Percentiles rank a stretch among this genome's conserved stretches.
phyloP scores from a whole-genome alignment of 768 basidiomycete species.

The Tulasnella sp. region DNA sequence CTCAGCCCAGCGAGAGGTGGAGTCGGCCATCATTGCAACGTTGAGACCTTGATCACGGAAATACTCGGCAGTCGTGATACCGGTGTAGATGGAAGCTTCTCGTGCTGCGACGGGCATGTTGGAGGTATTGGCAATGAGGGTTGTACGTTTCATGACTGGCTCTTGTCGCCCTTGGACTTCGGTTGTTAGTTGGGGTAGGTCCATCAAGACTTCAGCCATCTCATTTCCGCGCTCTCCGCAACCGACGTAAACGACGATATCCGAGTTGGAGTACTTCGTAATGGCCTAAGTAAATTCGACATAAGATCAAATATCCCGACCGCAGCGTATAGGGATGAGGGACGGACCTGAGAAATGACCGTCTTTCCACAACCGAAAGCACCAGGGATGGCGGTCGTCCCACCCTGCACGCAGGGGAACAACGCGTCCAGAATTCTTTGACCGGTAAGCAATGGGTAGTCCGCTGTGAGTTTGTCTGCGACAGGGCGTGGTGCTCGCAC shows the following conservation, averaged over 20 bases:
- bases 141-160: constrained; percentile 99
- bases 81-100: constrained; percentile 99
- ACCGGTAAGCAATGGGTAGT: constrained; percentile 88
- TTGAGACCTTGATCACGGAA: constrained; percentile 99
- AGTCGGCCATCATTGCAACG: constrained; percentile 99
- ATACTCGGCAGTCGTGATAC: constrained; percentile 97
- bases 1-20: constrained; percentile 98
- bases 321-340: background rate
- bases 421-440: constrained; percentile 95
- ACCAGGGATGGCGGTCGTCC: constrained; percentile 95
- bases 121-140: constrained; percentile 97
- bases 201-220: constrained; percentile 94
- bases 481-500: constrained; percentile 96
- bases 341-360: constrained; percentile 75
- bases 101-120: constrained; percentile 99
- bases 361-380: constrained; percentile 99
- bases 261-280: constrained; percentile 98
- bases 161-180: constrained; percentile 89
- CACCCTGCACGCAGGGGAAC: constrained; percentile 98
- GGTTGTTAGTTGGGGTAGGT: constrained; percentile 88
- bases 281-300: constrained; percentile 50
- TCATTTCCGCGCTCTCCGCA: constrained; percentile 99
- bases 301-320: background rate
- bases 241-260: constrained; percentile 98
- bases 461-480: constrained; percentile 90